Evolutionary conservation across 441 rosid genomes (phyloP), one percentile per base, ranked within the genome.

Genomic region (Dalechampia spathulata): DNA sequence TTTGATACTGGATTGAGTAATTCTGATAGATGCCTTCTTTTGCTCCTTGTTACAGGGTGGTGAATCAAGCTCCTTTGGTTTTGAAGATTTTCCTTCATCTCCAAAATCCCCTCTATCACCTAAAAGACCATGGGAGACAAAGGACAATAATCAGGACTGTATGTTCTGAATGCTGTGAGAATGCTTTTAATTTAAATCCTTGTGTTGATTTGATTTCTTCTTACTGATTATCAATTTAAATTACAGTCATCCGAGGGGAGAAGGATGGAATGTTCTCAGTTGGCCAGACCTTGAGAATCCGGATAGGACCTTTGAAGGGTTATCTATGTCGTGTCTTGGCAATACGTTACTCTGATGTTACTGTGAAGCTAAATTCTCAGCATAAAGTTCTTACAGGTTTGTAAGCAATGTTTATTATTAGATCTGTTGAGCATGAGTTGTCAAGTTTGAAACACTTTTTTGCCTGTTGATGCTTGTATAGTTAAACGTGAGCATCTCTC

Each of bases 221-320:
- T 12, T 19, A 22, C 73, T 76, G 55, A 68, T 55, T 67, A 66
- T 57, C 59, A 15, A 40, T 69, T 72, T 53, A 49, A 45, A 58
- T 65, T 74, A 79, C 78, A 92, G 99, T 81, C 72, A 86, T 75
- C 61, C 74, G 60, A 56, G 85, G 91, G 48, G 89, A 81, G 38
- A 80, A 58, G 66, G 90, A 79, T 55, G 85, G 88, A 44, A 64
- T 72, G 71, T 92, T 81, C 72, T 69, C 89, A 17, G 42, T 92
- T 43, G 97, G 99, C 41, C 99, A 92, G 78, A 82, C 87, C 52
- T 79, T 89, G 80, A 83, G 99, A 73, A 89, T 92, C 43, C 78
- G 85, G 54, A 79, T 89, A 40, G 99, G 97, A 56, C 97, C 99
- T 58, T 66, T 86, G 69, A 92, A 92, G 75, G 99, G 99, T 34